Conservation (phyloP, 257 asterid species). For the Solanum chiquidenum region DNA sequence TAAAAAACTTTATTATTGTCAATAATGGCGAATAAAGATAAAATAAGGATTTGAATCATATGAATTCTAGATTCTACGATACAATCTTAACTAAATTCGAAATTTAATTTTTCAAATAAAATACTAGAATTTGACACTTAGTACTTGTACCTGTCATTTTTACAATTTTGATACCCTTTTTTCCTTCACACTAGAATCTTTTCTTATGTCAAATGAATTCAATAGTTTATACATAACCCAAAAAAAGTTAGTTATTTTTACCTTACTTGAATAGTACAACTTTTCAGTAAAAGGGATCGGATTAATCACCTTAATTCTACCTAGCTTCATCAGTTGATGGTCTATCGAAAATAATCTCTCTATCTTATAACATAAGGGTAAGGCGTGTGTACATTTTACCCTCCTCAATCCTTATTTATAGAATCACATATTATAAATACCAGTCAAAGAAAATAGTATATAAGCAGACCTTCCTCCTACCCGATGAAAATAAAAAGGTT, state of each 20-base stretch:
- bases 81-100: no score
- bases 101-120: neutral
- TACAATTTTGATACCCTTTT: neutral
- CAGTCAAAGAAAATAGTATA: no score
- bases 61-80: no score
- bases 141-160: neutral
- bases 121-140: neutral
- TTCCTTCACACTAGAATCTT: neutral
- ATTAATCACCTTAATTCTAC: no score
- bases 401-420: neutral
- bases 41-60: no score
- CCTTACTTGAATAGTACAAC: no score
- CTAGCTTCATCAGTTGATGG: no score
- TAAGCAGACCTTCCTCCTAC: rapidly evolving
- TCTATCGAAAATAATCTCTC: neutral
- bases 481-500: no score
- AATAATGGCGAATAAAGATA: neutral
- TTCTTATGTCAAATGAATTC: neutral
- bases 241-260: neutral
- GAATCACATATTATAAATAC: no score
- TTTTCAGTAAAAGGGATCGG: no score
- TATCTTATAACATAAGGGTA: neutral
- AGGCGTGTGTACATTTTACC: no score
- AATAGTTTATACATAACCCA: neutral
- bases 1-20: no score